These are phyloP conservation scores for Colletotrichum chrysophilum DNA, from an alignment of 2,329 filamentous ascomycete species.

Conservation along the genomic window DNA sequence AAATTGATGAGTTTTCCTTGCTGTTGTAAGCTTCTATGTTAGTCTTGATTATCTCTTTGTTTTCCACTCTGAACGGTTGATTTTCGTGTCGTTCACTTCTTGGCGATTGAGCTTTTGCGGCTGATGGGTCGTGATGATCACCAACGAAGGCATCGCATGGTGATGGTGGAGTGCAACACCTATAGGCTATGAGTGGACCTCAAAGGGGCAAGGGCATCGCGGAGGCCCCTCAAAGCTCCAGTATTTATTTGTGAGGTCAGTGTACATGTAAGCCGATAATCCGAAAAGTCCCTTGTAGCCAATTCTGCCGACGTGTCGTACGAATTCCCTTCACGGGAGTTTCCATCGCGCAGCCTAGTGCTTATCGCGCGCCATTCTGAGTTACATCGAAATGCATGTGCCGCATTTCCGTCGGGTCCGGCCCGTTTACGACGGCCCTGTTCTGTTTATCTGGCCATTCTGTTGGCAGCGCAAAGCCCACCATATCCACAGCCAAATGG, in stretches of 20 bases:
- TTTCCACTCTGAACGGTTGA: too few species aligned
- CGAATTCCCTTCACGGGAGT: not conserved
- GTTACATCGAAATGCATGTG: not conserved
- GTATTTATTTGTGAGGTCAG: not conserved
- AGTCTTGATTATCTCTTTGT: too few species aligned
- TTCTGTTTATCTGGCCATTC: not conserved
- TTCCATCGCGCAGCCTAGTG: not conserved
- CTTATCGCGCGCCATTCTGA: not conserved
- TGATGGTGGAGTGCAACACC: not conserved
- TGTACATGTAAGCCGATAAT: not conserved
- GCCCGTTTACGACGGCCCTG: not conserved
- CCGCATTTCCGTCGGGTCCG: not conserved
- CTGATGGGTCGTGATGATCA: fast-evolving
- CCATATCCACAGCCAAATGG: not conserved
- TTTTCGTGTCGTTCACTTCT: not conserved
- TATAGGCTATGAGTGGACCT: fast-evolving
- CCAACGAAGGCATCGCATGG: not conserved
- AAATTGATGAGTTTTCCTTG: not conserved
- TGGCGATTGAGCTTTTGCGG: not conserved
- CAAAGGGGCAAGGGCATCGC: not conserved
- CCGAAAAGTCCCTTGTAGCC: too few species aligned
- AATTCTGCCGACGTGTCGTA: not conserved
- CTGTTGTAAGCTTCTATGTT: too few species aligned
- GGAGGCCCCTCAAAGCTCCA: not conserved
- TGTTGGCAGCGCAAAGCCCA: not conserved